These are phyloP conservation scores for Rhipidocladum racemiflorum DNA, from an alignment of 176 grass and related monocot species.

Conservation along the genomic window DNA sequence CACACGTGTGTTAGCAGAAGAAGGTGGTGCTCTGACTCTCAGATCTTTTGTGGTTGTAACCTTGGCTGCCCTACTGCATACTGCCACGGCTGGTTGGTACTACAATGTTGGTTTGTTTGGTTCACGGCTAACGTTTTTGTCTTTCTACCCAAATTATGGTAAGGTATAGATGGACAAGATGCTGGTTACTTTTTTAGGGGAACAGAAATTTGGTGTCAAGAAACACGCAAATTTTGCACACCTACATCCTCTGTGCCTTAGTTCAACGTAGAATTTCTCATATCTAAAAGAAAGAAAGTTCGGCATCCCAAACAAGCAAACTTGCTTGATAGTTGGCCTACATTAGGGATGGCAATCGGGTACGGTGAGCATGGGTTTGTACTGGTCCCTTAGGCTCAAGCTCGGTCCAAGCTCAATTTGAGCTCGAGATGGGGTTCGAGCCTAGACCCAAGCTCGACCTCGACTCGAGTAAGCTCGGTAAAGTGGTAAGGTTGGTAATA, in stretches of 20 bases:
- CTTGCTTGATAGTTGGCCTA: too few relatives aligned
- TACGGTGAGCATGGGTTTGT: too few relatives aligned
- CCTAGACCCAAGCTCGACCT: too few relatives aligned
- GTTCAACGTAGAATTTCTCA: background rate
- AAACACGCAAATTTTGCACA: background rate
- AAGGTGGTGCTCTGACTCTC: background rate
- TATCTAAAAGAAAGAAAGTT: background rate
- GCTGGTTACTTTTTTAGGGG: background rate
- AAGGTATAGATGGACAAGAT: background rate
- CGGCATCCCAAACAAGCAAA: too few relatives aligned
- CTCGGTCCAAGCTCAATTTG: too few relatives aligned
- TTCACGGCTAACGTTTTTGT: background rate
- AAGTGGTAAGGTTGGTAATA: too few relatives aligned
- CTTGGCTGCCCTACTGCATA: background rate
- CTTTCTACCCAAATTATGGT: too few relatives aligned
- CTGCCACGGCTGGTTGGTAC: background rate
- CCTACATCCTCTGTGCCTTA: background rate
- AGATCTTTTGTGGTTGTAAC: background rate
- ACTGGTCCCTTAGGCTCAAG: too few relatives aligned
- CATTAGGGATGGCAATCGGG: too few relatives aligned
- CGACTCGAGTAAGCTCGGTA: too few relatives aligned
- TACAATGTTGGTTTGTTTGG: background rate
- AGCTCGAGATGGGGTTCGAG: too few relatives aligned
- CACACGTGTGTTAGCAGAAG: slow-evolving; percentile 26
- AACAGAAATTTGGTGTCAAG: background rate